These are phyloP conservation scores for Kregervanrija fluxuum DNA, from an alignment of 805 yeast genomes.

Conservation along the genomic window DNA sequence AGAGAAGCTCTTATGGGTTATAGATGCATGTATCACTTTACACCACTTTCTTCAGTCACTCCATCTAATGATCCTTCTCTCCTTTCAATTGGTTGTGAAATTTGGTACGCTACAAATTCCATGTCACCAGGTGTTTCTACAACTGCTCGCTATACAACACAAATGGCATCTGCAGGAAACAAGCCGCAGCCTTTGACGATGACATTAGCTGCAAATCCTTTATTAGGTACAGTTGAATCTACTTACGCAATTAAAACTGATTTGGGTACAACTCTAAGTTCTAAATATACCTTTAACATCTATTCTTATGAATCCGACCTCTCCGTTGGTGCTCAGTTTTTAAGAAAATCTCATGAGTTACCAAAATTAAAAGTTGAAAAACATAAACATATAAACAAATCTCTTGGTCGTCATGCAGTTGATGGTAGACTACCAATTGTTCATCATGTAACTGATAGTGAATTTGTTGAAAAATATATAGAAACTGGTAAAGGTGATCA, in stretches of 20 bases:
- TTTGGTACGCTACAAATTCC: constrained; percentile 79
- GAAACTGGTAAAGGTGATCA: too few species aligned
- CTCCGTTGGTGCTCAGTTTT: constrained; percentile 79
- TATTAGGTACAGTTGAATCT: constrained; percentile 82
- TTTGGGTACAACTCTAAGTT: constrained; percentile 53
- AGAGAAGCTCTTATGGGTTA: constrained; percentile 80
- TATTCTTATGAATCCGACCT: constrained; percentile 87
- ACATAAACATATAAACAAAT: too few species aligned
- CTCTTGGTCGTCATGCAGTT: too few species aligned
- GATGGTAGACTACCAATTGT: constrained; percentile 8
- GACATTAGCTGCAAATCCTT: constrained; percentile 81
- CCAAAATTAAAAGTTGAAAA: too few species aligned
- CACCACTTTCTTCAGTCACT: constrained; percentile 15
- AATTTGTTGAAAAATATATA: not conserved
- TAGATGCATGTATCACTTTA: constrained; percentile 67
- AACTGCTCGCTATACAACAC: constrained; percentile 77
- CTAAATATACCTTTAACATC: constrained; percentile 82
- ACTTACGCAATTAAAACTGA: constrained; percentile 83
- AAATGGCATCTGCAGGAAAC: constrained; percentile 63
- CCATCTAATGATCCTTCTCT: constrained; percentile 30
- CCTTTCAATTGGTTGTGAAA: constrained; percentile 70
- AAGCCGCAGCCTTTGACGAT: constrained; percentile 64
- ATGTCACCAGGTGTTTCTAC: constrained; percentile 89
- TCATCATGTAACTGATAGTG: not conserved
- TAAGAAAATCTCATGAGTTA: constrained; percentile 35